Conservation (phyloP, 2,329 filamentous ascomycete genomes). For the Elsinoe arachidis region DNA sequence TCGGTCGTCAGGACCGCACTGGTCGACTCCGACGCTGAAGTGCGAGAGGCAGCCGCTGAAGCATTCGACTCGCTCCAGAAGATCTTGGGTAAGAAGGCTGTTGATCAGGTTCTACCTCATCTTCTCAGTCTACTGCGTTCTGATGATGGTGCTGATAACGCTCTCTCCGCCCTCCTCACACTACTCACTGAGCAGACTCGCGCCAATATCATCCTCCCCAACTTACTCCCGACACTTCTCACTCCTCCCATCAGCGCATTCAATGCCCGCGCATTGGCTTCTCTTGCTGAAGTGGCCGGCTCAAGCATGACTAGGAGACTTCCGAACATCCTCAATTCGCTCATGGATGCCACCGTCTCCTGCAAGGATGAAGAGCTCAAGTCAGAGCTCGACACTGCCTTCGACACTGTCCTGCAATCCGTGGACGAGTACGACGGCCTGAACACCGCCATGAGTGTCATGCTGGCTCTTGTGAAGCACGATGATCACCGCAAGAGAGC, state of each 20-base stretch:
- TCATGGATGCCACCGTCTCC: slow-evolving; percentile 85
- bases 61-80: slow-evolving; percentile 94
- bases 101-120: slow-evolving; percentile 90
- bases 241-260: slow-evolving; percentile 85
- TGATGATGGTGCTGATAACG: slow-evolving; percentile 82
- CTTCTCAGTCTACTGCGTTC: slow-evolving; percentile 82
- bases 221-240: slow-evolving; percentile 87
- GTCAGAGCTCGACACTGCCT: slow-evolving; percentile 65
- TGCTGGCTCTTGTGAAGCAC: slow-evolving; percentile 80
- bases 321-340: slow-evolving; percentile 80
- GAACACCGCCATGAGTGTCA: slow-evolving; percentile 90
- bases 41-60: slow-evolving; percentile 90
- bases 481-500: slow-evolving; percentile 82
- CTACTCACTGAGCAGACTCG: slow-evolving; percentile 87
- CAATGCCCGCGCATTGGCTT: slow-evolving; percentile 89
- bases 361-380: slow-evolving; percentile 66
- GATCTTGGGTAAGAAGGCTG: slow-evolving; percentile 84
- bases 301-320: slow-evolving; percentile 83
- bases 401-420: slow-evolving; percentile 82
- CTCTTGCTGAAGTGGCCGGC: slow-evolving; percentile 82
- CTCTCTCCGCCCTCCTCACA: slow-evolving; percentile 83
- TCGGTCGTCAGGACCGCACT: slow-evolving; percentile 88
- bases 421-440: slow-evolving; percentile 95
- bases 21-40: slow-evolving; percentile 80
- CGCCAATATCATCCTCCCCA: slow-evolving; percentile 93